Conservation (phyloP, 495 filamentous ascomycete genomes). For the Cercophora scortea region DNA sequence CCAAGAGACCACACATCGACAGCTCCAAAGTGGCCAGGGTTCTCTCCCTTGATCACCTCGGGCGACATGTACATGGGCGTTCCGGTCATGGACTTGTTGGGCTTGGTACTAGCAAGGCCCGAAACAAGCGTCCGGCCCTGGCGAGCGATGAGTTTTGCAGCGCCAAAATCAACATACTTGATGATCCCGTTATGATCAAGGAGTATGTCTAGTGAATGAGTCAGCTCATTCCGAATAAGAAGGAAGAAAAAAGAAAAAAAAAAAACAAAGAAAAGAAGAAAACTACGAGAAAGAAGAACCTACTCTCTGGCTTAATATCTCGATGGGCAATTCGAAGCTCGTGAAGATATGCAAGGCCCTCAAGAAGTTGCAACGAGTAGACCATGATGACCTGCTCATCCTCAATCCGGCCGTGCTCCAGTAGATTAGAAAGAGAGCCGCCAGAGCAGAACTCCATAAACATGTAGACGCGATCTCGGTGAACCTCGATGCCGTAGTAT, state of each 20-base stretch:
- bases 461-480: slow-evolving; percentile 96
- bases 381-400: slow-evolving; percentile 98
- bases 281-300: slow-evolving; percentile 23
- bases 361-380: slow-evolving; percentile 90
- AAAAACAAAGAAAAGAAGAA: neutral
- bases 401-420: slow-evolving; percentile 95
- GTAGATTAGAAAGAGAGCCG: slow-evolving; percentile 78
- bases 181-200: slow-evolving; percentile 97
- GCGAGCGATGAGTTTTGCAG: slow-evolving; percentile 92
- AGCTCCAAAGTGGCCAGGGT: slow-evolving; percentile 66
- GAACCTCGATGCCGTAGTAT: slow-evolving; percentile 96
- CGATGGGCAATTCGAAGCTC: slow-evolving; percentile 85
- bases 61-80: slow-evolving; percentile 99
- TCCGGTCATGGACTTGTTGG: slow-evolving; percentile 89
- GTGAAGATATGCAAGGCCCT: slow-evolving; percentile 92
- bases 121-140: slow-evolving; percentile 81
- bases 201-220: slow-evolving; percentile 61
- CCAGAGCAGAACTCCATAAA: slow-evolving; percentile 99
- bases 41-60: slow-evolving; percentile 88
- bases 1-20: slow-evolving; percentile 97
- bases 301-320: slow-evolving; percentile 97
- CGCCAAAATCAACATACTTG: slow-evolving; percentile 98
- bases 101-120: slow-evolving; percentile 49
- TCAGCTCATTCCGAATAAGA: slow-evolving; percentile 8
- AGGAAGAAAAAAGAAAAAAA: neutral